Base-by-base conservation (phyloP, 2,329 filamentous ascomycete genomes). In the Sporothrix curviconia region DNA sequence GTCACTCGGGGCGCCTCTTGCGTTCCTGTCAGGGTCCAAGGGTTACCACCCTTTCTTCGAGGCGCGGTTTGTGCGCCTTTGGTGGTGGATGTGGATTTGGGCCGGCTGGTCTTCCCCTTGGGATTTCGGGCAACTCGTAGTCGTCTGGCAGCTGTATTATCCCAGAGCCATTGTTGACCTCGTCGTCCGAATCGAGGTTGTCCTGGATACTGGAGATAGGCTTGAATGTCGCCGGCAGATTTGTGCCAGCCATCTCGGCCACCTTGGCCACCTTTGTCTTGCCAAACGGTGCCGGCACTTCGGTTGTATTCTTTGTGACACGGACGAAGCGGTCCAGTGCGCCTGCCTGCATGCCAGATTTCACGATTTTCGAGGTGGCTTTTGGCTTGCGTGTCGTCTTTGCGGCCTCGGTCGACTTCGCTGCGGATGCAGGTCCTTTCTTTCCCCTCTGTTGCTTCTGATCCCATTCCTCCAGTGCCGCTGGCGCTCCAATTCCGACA, bases 401-500 rank as follows among this genome's bases (percentile, higher is more conserved):
- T 15, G 53, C 42, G 6, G 63, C 53, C 56, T 64, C 63, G 24
- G 44, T 17, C 19, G 15, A 25, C 8, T 17, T 40, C n/a, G n/a
- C n/a, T n/a, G n/a, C n/a, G n/a, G n/a, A n/a, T 2, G 55, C 39
- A 8, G 39, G 19, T 14, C 59, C 65, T 39, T 65, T 68, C n/a
- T 47, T 57, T 24, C 14, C 22, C 1, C 36, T 47, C 24, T 37
- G 50, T 49, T 60, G 70, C 25, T 65, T 64, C 28, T 65, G 69
- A 46, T 89, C 81, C 79, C 86, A 92, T 42, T 81, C 80, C 61
- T 85, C 76, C 0, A 89, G 79, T 28, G 80, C 80, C 2, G 84
- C 71, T 3, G 87, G 87, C 56, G 85, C 78, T 0, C 87, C 87
- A 3, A 85, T 68, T 57, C 78, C 82, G 4, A 83, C 80, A 54